Percentiles rank a stretch among this genome's conserved stretches.
Conservation (phyloP, 768 basidiomycete species). For the Sutorius australiensis region DNA sequence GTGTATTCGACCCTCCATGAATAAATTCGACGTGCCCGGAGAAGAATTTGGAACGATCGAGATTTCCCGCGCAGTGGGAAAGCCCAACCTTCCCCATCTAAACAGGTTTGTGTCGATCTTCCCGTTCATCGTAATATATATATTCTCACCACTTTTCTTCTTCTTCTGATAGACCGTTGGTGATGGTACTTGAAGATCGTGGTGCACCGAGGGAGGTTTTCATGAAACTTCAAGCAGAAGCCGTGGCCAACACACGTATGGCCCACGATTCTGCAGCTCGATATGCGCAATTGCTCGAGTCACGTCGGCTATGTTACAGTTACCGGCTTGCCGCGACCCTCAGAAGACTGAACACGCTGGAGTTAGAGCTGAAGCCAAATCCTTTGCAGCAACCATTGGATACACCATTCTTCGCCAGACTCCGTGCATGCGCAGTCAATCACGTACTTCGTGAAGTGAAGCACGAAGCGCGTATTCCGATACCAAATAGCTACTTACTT, state of each 20-base stretch:
- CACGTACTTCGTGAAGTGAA: slow-evolving; percentile 72
- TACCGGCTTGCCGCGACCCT: slow-evolving; percentile 54
- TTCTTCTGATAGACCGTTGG: slow-evolving; percentile 53
- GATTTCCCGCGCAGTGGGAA: slow-evolving; percentile 61
- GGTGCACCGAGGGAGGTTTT: slow-evolving; percentile 60
- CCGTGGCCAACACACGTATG: slow-evolving; percentile 53
- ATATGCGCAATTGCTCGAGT: slow-evolving; percentile 47
- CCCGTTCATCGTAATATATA: background rate
- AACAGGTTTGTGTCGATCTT: slow-evolving; percentile 60
- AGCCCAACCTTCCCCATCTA: slow-evolving; percentile 60
- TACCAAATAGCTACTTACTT: slow-evolving; percentile 63
- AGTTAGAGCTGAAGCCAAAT: slow-evolving; percentile 44
- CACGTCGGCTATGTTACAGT: slow-evolving; percentile 41
- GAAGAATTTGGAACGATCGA: slow-evolving; percentile 60
- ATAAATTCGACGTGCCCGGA: slow-evolving; percentile 59
- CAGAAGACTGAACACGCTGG: slow-evolving; percentile 43
- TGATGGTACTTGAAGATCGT: slow-evolving; percentile 77
- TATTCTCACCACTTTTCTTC: background rate
- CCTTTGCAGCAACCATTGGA: slow-evolving; percentile 38
- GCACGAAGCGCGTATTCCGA: slow-evolving; percentile 66
- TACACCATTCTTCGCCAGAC: slow-evolving; percentile 52
- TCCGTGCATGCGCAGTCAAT: slow-evolving; percentile 60
- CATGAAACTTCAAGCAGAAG: slow-evolving; percentile 54
- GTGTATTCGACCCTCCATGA: slow-evolving; percentile 70
- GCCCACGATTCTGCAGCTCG: slow-evolving; percentile 54